phyloP scores from a whole-genome alignment of 208 protist genomes.

The Acanthamoeba comandoni region DNA sequence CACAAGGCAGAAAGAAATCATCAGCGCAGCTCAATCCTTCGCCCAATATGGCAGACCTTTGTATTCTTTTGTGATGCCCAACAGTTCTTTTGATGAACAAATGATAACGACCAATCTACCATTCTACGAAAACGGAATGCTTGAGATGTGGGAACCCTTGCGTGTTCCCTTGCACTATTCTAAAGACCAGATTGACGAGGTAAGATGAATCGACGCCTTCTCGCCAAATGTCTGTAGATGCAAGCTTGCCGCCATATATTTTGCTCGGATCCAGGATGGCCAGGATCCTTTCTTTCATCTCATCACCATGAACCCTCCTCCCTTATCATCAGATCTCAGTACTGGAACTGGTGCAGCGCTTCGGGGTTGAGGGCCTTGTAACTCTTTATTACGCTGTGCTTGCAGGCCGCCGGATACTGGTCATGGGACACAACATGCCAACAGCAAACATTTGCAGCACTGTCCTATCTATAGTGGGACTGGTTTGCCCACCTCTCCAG shows the following conservation, averaged over 20 bases:
- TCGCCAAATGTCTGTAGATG: too few relatives aligned
- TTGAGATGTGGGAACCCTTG: slow-evolving; percentile 6
- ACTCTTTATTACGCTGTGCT: slow-evolving; percentile 51
- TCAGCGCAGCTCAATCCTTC: slow-evolving; percentile 18
- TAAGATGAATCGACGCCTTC: background rate
- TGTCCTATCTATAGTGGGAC: slow-evolving; percentile 52
- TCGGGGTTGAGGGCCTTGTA: slow-evolving; percentile 41
- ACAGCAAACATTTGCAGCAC: slow-evolving; percentile 63
- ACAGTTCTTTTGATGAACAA: background rate
- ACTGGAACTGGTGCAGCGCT: slow-evolving; percentile 18
- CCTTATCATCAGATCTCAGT: background rate
- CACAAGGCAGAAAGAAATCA: slow-evolving; percentile 53
- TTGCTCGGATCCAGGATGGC: too few relatives aligned
- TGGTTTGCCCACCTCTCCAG: slow-evolving; percentile 60
- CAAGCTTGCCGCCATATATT: too few relatives aligned
- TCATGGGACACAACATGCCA: slow-evolving; percentile 72
- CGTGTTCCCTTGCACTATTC: slow-evolving; percentile 61
- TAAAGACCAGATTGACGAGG: slow-evolving; percentile 61
- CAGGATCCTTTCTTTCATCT: background rate
- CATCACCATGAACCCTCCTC: background rate
- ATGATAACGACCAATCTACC: too few relatives aligned
- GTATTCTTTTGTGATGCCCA: slow-evolving; percentile 62
- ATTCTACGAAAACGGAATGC: too few relatives aligned
- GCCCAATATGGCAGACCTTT: slow-evolving; percentile 65
- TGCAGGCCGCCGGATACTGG: slow-evolving; percentile 36